phyloP scores from a whole-genome alignment of 148 eudicot species.

The Diospyros kaki region DNA sequence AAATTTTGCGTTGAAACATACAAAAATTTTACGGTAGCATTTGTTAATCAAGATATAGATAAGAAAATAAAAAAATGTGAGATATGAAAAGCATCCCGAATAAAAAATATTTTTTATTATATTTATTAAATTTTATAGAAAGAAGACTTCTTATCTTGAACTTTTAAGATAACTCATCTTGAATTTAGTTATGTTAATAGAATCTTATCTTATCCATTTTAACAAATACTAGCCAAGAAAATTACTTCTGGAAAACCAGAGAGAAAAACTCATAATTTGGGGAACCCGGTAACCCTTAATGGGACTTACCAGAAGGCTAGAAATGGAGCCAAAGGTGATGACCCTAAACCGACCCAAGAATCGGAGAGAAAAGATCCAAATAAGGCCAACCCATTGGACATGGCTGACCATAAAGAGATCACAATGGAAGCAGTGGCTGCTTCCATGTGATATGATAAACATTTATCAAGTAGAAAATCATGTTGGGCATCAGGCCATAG shows the following conservation, averaged over 20 bases:
- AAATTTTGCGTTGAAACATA: no score
- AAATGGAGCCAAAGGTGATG: conserved; percentile 15
- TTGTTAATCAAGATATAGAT: no score
- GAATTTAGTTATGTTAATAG: background rate
- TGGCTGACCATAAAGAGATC: conserved; percentile 12
- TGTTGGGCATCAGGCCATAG: conserved; percentile 14
- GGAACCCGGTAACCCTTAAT: background rate
- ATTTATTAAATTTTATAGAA: no score
- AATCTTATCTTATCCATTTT: background rate
- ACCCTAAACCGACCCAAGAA: conserved; percentile 24
- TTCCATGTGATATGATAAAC: conserved; percentile 16
- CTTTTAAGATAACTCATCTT: no score
- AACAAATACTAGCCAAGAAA: background rate
- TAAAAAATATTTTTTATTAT: no score
- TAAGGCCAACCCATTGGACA: conserved; percentile 16
- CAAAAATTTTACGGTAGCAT: no score
- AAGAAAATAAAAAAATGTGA: no score
- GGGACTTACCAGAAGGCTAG: conserved; percentile 14
- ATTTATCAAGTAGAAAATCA: conserved; percentile 18
- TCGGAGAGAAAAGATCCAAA: conserved; percentile 22
- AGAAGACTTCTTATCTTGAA: no score
- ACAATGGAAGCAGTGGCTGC: conserved; percentile 8
- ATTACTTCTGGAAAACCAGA: background rate
- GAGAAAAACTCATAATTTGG: background rate
- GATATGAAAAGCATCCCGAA: no score